Percentiles rank a stretch among this genome's conserved stretches.
Conservation (phyloP, 805 yeast genomes). For the Hanseniaspora jakobsenii region DNA sequence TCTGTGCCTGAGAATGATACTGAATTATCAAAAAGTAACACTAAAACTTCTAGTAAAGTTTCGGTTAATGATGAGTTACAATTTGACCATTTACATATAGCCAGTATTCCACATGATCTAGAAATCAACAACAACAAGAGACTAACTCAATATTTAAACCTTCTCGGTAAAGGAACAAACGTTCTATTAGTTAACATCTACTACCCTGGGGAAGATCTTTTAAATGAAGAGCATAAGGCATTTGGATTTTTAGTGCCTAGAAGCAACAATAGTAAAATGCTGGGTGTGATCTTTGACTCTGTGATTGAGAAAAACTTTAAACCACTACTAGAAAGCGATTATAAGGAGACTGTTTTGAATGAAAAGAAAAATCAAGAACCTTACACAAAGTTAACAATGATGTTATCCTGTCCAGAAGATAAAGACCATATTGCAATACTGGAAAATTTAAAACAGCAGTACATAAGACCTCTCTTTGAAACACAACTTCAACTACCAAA, state of each 20-base stretch:
- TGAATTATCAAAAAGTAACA: too few species aligned
- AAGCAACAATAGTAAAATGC: slow-evolving; percentile 42
- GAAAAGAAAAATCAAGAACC: too few species aligned
- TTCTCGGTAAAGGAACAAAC: slow-evolving; percentile 27
- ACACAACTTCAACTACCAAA: slow-evolving; percentile 31
- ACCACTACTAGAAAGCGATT: slow-evolving; percentile 22
- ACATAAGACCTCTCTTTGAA: slow-evolving; percentile 31
- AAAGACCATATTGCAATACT: too few species aligned
- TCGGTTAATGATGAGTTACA: background rate
- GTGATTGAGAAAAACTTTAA: slow-evolving; percentile 53
- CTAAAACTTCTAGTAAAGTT: too few species aligned
- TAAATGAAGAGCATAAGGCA: slow-evolving; percentile 40
- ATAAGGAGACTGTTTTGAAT: too few species aligned
- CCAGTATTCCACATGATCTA: slow-evolving; percentile 36
- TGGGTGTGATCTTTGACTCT: slow-evolving; percentile 88
- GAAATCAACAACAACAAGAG: slow-evolving; percentile 15
- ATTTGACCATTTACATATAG: slow-evolving; percentile 50
- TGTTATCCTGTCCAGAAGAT: slow-evolving; percentile 58
- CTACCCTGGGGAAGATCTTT: slow-evolving; percentile 35
- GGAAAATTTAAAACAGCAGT: too few species aligned
- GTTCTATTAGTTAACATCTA: slow-evolving; percentile 62
- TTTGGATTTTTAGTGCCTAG: slow-evolving; percentile 83
- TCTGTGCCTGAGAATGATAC: slow-evolving; percentile 1
- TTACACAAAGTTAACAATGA: slow-evolving; percentile 67
- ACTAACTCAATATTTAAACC: slow-evolving; percentile 21